phyloP scores from a whole-genome alignment of 108 stramenopile genomes.

The Chaetoceros tenuissimus region DNA sequence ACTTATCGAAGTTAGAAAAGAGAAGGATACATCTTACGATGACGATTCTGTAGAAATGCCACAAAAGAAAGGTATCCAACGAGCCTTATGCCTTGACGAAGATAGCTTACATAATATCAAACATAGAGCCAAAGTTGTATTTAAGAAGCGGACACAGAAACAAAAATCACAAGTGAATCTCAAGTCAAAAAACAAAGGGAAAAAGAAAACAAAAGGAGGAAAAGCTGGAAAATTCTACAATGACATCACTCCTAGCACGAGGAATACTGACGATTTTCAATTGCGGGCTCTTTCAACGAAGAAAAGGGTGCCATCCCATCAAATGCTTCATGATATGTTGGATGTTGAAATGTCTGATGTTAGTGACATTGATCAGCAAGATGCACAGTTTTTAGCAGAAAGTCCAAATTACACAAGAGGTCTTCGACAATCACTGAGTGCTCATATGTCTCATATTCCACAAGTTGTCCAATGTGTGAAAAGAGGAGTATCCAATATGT shows the following conservation, averaged over 20 bases:
- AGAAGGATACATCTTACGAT: not conserved
- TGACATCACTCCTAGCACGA: not conserved
- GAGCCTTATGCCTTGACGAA: not conserved
- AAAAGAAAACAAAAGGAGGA: not conserved
- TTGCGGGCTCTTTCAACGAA: not conserved
- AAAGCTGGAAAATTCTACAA: not conserved
- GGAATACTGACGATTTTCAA: not conserved
- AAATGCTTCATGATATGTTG: no score
- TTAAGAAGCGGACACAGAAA: not conserved
- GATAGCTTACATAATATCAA: not conserved
- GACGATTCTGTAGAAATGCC: not conserved
- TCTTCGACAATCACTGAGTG: no score
- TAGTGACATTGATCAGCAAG: no score
- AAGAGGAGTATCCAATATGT: not conserved
- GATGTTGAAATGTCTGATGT: no score
- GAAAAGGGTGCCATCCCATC: no score
- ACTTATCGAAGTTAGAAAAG: not conserved
- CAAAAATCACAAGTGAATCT: not conserved
- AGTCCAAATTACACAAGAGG: no score
- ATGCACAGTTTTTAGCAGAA: no score
- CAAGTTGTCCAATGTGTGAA: not conserved
- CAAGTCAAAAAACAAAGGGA: not conserved
- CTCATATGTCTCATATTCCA: not conserved
- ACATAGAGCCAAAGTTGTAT: not conserved
- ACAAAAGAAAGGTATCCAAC: not conserved